phyloP scores from a whole-genome alignment of 176 grass and related monocot species.

The Aegilops speltoides region DNA sequence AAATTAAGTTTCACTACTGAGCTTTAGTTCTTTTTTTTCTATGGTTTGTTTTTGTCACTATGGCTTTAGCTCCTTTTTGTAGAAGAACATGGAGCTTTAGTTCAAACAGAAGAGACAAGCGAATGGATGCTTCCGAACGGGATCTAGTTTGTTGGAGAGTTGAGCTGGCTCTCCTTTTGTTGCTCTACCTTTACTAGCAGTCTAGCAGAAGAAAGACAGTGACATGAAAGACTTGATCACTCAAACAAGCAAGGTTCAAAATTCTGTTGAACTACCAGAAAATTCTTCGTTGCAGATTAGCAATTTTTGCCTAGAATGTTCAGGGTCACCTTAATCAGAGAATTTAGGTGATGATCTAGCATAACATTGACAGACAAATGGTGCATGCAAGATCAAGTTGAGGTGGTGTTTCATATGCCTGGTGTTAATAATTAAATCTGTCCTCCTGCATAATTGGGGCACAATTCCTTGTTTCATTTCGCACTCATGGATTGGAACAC shows the following conservation, averaged over 20 bases:
- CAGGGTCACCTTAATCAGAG: neutral
- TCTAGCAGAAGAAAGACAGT: neutral
- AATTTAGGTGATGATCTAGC: neutral
- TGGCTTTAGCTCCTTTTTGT: neutral
- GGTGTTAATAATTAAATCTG: neutral
- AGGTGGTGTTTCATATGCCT: too few relatives aligned
- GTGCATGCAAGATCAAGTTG: neutral
- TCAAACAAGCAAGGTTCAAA: neutral
- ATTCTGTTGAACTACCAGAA: neutral
- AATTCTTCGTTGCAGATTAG: neutral
- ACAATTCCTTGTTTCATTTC: neutral
- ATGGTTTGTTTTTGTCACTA: too few relatives aligned
- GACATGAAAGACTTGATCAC: neutral
- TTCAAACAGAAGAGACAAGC: neutral
- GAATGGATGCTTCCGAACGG: neutral
- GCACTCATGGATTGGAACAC: neutral
- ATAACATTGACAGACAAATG: neutral
- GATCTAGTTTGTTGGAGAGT: neutral
- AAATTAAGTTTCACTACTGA: too few relatives aligned
- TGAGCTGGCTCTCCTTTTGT: neutral
- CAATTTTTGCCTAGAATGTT: neutral
- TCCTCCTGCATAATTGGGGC: neutral
- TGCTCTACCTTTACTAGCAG: neutral
- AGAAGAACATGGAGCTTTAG: conserved; percentile 4
- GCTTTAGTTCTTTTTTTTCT: too few relatives aligned